A percentile compares a stretch with the other conserved stretches of the same genome.
Conservation (phyloP, 1,284 basidiomycete genomes). For the Quambalaria eucalypti region DNA sequence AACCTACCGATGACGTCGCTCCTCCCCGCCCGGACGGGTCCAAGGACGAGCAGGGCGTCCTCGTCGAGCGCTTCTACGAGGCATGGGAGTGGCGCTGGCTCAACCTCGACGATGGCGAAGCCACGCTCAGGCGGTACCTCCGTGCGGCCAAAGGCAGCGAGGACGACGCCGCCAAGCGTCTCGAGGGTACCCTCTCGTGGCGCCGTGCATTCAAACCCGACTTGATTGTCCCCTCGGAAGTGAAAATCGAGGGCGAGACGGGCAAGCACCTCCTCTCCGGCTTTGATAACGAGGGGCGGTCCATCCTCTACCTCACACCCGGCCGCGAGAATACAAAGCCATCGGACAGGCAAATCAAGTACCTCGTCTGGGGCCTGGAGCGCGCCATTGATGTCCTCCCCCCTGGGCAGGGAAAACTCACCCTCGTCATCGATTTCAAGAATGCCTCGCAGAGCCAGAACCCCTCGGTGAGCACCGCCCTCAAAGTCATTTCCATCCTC, state of each 20-base stretch:
- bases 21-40: neutral
- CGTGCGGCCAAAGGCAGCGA: neutral
- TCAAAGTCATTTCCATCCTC: constrained; percentile 66
- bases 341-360: constrained; percentile 31
- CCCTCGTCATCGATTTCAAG: constrained; percentile 37
- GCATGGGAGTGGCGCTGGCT: neutral
- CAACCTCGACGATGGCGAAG: neutral
- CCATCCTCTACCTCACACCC: constrained; percentile 39
- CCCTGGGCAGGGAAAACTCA: constrained; percentile 26
- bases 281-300: constrained; percentile 36
- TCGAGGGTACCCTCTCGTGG: constrained; percentile 36
- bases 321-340: constrained; percentile 40
- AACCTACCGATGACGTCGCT: no score
- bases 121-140: neutral
- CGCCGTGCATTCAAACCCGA: constrained; percentile 38
- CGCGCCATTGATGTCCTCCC: constrained; percentile 40
- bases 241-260: constrained; percentile 31
- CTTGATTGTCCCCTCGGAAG: constrained; percentile 32
- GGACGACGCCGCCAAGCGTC: neutral
- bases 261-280: constrained; percentile 42
- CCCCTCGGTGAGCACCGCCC: constrained; percentile 20
- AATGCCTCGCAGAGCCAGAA: constrained; percentile 23
- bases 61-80: neutral
- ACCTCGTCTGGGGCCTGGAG: constrained; percentile 41
- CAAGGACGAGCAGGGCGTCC: neutral